Percentiles rank a stretch among this genome's conserved stretches.
phyloP scores from a whole-genome alignment of 2,329 filamentous ascomycete species.

The Penicillium freii region DNA sequence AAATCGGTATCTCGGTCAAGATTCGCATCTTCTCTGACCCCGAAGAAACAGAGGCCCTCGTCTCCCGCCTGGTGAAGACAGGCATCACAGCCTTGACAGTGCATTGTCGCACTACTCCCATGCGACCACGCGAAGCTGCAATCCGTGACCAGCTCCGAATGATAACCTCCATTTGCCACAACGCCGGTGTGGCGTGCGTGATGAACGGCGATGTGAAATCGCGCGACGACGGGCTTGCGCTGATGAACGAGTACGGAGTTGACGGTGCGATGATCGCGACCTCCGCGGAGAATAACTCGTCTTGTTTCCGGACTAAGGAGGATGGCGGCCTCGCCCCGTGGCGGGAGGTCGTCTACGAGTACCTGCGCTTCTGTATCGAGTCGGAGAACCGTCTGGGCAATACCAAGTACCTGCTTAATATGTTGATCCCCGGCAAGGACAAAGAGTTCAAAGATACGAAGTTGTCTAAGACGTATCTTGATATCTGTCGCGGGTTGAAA shows the following conservation, averaged over 20 bases:
- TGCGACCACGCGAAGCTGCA: conserved; percentile 85
- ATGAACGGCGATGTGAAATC: conserved; percentile 91
- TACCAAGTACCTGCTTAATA: conserved; percentile 84
- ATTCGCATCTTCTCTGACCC: conserved; percentile 81
- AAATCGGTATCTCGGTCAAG: conserved; percentile 96
- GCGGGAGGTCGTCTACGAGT: conserved; percentile 73
- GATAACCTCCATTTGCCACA: conserved; percentile 75
- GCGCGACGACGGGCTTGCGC: conserved; percentile 66
- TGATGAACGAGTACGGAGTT: conserved; percentile 77
- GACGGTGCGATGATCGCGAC: conserved; percentile 98
- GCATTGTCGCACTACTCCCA: conserved; percentile 93
- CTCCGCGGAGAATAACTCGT: conserved; percentile 84
- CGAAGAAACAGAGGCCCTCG: conserved; percentile 72
- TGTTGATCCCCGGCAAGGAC: conserved; percentile 80
- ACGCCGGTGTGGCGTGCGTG: conserved; percentile 83
- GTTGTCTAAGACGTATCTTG: conserved; percentile 67
- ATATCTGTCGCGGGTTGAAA: conserved; percentile 64
- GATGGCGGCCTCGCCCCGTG: conserved; percentile 72
- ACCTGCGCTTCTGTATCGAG: conserved; percentile 69
- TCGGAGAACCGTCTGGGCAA: conserved; percentile 87
- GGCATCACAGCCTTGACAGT: conserved; percentile 91
- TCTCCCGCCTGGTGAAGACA: conserved; percentile 74
- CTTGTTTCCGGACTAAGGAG: conserved; percentile 70
- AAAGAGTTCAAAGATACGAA: conserved; percentile 62
- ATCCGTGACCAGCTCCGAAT: conserved; percentile 83